These are phyloP conservation scores for Bimuria novae-zelandiae DNA, from an alignment of 2,329 filamentous ascomycete genomes.

Conservation along the genomic window DNA sequence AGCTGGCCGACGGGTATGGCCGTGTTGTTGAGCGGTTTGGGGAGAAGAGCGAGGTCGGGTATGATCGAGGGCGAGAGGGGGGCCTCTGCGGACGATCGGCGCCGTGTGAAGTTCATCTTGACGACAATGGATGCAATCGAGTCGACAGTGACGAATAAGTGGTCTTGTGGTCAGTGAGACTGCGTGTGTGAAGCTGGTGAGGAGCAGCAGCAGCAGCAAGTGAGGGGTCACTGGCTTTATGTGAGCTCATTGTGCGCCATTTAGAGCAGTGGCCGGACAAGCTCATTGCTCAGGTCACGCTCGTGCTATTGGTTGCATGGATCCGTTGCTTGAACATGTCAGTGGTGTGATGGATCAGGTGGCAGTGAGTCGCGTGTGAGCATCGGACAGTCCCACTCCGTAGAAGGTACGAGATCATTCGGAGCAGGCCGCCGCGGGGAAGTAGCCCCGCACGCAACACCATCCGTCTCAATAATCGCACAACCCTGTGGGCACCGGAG, in stretches of 20 bases:
- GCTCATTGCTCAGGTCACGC: constrained; percentile 36
- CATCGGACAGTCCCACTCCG: background rate
- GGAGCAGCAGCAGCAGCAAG: constrained; percentile 24
- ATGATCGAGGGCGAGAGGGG: constrained; percentile 38
- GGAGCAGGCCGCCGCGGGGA: too few relatives aligned
- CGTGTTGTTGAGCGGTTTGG: constrained; percentile 32
- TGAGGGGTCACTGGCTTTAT: constrained; percentile 44
- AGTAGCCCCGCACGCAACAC: too few relatives aligned
- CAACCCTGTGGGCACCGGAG: too few relatives aligned
- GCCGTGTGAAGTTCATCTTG: constrained; percentile 27
- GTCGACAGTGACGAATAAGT: background rate
- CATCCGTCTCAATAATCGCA: too few relatives aligned
- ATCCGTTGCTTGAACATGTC: constrained; percentile 8
- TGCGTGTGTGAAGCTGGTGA: constrained; percentile 14
- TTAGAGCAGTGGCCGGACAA: constrained; percentile 1
- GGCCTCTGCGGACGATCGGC: constrained; percentile 31
- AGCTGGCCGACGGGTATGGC: constrained; percentile 39
- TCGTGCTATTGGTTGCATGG: constrained; percentile 20
- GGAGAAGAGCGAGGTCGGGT: constrained; percentile 39
- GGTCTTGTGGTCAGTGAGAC: background rate
- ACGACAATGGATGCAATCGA: background rate
- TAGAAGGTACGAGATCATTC: background rate
- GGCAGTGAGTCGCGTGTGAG: background rate
- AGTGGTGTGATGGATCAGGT: constrained; percentile 18
- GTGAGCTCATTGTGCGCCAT: constrained; percentile 39